Base-by-base conservation (phyloP, 495 filamentous ascomycete genomes). In the Friedmanniomyces endolithicus region DNA sequence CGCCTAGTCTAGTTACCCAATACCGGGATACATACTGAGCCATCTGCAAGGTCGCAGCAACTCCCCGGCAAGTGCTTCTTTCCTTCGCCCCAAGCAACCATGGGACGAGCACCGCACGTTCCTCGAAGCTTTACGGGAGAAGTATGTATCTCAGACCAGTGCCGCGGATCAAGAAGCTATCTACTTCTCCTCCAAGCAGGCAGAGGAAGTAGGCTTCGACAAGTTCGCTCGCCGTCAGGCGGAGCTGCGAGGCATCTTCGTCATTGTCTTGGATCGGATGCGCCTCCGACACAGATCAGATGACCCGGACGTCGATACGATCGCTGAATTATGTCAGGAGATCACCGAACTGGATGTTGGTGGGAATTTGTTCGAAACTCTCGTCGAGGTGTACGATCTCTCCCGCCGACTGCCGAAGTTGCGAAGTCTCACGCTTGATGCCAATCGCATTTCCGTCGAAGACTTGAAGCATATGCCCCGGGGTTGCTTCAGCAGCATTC, bases 161-260 rank as follows among this genome's bases (percentile, higher is more conserved):
- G 16, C 8, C 16, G 19, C 44, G 19, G 24, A 20, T 23, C 62
- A 71, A 43, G 72, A 75, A 50, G 58, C 72, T 4, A 86, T 95
- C 52, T 63, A 75, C 27, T 83, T 96, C 60, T 88, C 84, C 46
- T 81, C 82, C 17, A 98, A 98, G 67, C 77, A 92, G 23, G 89
- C 86, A 20, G 86, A 98, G 70, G 94, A 97, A 71, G 79, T 98
- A 22, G 92, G 92, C 41, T 97, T 97, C 65, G 90, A 94, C 51
- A 95, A 95, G 73, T 89, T 95, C 58, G 75, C 85, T 24, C 77
- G 77, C 56, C 78, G 90, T 69, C 81, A 88, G 51, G 83, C 87
- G 1, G 76, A 85, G 65, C 72, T 97, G 22, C 70, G 81, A 45
- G 85, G 90, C 63, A 74, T 97, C 55, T 80, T 75, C 53, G 81